Conservation (phyloP, 2,329 filamentous ascomycete species). For the Rosellinia necatrix region DNA sequence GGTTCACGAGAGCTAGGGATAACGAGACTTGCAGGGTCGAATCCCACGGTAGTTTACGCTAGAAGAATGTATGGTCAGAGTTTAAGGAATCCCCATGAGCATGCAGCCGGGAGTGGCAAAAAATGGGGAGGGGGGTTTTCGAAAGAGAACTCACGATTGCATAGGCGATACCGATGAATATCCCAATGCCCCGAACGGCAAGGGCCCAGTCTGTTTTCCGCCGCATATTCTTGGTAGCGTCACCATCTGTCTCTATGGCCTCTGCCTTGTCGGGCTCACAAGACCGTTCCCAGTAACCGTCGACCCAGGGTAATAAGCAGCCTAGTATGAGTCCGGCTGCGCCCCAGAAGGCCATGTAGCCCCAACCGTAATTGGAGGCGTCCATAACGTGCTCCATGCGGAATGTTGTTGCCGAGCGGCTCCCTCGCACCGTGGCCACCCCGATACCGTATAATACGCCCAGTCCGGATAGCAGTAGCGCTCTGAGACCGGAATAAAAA, state of each 20-base stretch:
- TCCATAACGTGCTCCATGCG: constrained; percentile 55
- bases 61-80: constrained; percentile 24
- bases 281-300: constrained; percentile 70
- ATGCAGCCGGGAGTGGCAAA: background rate
- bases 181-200: constrained; percentile 61
- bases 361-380: constrained; percentile 54
- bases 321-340: constrained; percentile 77
- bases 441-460: constrained; percentile 83
- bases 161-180: constrained; percentile 65
- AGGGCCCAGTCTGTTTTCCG: constrained; percentile 67
- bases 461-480: constrained; percentile 72
- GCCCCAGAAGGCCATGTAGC: constrained; percentile 82
- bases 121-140: background rate
- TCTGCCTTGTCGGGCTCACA: constrained; percentile 42
- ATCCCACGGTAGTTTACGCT: constrained; percentile 91
- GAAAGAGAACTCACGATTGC: constrained; percentile 60
- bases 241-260: constrained; percentile 31
- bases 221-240: constrained; percentile 37
- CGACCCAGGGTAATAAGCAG: constrained; percentile 81
- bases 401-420: constrained; percentile 62
- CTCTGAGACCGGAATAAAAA: constrained; percentile 62
- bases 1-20: constrained; percentile 88
- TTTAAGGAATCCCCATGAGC: background rate
- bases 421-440: constrained; percentile 78
- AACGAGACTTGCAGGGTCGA: constrained; percentile 92